phyloP scores from a whole-genome alignment of 2,329 filamentous ascomycete species.

The Scedosporium apiospermum region DNA sequence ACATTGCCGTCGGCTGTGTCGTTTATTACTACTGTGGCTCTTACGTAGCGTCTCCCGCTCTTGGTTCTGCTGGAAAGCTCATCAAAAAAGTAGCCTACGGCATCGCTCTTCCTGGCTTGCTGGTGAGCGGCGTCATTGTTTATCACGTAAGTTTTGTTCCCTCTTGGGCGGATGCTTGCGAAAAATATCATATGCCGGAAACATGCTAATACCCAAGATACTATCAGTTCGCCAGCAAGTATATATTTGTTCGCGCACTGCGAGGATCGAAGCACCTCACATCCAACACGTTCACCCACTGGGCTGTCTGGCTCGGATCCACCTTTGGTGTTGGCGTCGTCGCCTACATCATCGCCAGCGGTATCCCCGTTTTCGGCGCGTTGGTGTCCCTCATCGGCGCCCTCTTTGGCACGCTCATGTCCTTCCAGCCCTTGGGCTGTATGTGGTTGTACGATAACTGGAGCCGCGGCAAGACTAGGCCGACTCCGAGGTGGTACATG shows the following conservation, averaged over 20 bases:
- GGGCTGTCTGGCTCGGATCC: conserved; percentile 21
- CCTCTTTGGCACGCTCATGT: conserved; percentile 17
- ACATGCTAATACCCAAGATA: too few species aligned
- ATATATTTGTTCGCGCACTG: conserved; percentile 17
- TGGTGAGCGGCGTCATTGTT: conserved; percentile 18
- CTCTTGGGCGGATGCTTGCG: background rate
- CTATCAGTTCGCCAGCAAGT: conserved; percentile 15
- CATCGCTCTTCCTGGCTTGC: conserved; percentile 20
- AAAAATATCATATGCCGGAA: background rate
- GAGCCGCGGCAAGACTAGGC: conserved; percentile 12
- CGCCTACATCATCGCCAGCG: conserved; percentile 19
- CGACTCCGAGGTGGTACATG: conserved; percentile 10
- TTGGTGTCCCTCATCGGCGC: conserved; percentile 18
- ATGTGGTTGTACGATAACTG: conserved; percentile 35
- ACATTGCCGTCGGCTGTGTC: conserved; percentile 23
- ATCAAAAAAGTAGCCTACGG: conserved; percentile 37
- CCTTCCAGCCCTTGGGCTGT: conserved; percentile 20
- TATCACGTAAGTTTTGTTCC: conserved; percentile 15
- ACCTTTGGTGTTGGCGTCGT: conserved; percentile 15
- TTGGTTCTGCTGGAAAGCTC: conserved; percentile 30
- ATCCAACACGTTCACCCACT: conserved; percentile 18
- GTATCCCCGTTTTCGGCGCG: conserved; percentile 18
- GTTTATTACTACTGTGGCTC: conserved; percentile 37
- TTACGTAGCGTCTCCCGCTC: conserved; percentile 34
- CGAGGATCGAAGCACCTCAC: conserved; percentile 20